These are phyloP conservation scores for Candida khao-thaluensis DNA, from an alignment of 805 yeast genomes.

Conservation along the genomic window DNA sequence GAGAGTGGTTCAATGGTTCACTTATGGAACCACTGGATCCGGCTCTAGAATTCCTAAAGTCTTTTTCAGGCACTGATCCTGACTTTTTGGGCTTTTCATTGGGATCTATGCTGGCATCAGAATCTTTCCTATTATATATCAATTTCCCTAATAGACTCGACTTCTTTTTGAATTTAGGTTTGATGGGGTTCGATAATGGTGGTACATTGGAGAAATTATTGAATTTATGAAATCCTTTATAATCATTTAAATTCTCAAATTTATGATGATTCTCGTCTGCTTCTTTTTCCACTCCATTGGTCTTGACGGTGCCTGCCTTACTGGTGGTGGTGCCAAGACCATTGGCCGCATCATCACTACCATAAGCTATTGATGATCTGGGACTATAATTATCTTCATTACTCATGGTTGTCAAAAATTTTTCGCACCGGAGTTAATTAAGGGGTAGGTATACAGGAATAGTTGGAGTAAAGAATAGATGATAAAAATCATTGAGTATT, in stretches of 20 bases:
- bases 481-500: too few species aligned
- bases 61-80: background rate
- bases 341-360: slow-evolving; percentile 11
- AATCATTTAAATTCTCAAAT: slow-evolving; percentile 19
- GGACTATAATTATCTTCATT: slow-evolving; percentile 18
- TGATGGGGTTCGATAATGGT: slow-evolving; percentile 49
- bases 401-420: background rate
- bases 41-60: background rate
- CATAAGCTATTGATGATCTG: slow-evolving; percentile 22
- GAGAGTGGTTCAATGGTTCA: slow-evolving; percentile 18
- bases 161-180: slow-evolving; percentile 44
- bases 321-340: background rate
- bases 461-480: too few species aligned
- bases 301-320: background rate
- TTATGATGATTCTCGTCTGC: background rate
- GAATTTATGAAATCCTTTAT: slow-evolving; percentile 41
- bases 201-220: slow-evolving; percentile 38
- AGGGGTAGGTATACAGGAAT: too few species aligned
- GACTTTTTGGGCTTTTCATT: slow-evolving; percentile 3
- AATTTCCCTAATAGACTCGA: slow-evolving; percentile 39
- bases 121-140: slow-evolving; percentile 36
- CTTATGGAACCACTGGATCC: slow-evolving; percentile 2
- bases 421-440: background rate
- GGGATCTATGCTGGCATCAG: slow-evolving; percentile 16
- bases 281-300: background rate